Percentiles rank a stretch among this genome's conserved stretches.
Conservation (phyloP, 2,329 filamentous ascomycete genomes). For the Paecilomyces sp. region DNA sequence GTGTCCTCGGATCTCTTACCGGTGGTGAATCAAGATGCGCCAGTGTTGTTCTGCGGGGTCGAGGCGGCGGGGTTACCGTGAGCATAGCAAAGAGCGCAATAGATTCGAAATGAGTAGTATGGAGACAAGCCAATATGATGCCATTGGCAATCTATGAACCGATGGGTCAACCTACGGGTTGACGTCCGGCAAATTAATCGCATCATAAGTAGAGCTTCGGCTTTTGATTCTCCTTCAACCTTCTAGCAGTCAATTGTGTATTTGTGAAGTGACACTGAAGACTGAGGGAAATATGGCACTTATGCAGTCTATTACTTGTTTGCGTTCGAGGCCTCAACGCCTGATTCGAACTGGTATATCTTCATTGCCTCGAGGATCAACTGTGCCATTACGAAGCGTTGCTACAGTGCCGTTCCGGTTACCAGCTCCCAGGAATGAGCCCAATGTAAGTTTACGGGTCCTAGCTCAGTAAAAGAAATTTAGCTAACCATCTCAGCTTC, state of each 20-base stretch:
- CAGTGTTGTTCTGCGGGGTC: too few relatives aligned
- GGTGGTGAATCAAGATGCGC: too few relatives aligned
- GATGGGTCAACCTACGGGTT: too few relatives aligned
- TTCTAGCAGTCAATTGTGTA: not conserved
- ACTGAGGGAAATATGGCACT: not conserved
- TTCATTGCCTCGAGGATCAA: not conserved
- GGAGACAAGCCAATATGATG: too few relatives aligned
- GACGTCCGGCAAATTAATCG: too few relatives aligned
- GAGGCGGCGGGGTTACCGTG: too few relatives aligned
- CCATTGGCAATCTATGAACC: too few relatives aligned
- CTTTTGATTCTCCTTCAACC: too few relatives aligned
- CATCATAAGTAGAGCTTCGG: too few relatives aligned
- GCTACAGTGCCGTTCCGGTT: conserved; percentile 22
- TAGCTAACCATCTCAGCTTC: not conserved
- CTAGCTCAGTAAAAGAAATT: not conserved
- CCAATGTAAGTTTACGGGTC: conserved; percentile 14
- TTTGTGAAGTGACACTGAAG: not conserved
- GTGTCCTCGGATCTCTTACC: too few relatives aligned
- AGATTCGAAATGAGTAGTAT: too few relatives aligned
- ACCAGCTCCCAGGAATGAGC: conserved; percentile 26
- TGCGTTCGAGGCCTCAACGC: conserved; percentile 6
- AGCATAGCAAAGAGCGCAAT: too few relatives aligned
- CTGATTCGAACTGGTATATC: conserved; percentile 11
- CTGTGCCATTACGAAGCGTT: not conserved
- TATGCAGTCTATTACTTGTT: not conserved